Conservation (phyloP, 257 asterid genomes). For the Fraxinus americana region DNA sequence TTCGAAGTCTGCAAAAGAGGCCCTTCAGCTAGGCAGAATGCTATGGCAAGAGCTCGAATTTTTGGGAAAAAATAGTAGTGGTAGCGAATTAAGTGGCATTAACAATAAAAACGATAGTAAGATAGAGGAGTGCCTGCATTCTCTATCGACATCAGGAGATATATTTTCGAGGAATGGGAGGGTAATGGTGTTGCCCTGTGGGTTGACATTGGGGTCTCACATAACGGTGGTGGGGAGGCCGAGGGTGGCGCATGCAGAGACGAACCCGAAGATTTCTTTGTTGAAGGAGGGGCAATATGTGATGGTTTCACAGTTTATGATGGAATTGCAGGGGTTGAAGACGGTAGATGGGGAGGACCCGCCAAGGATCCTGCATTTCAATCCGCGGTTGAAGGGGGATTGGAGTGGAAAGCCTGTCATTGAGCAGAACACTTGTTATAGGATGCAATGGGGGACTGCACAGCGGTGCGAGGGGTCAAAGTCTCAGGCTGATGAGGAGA, state of each 20-base stretch:
- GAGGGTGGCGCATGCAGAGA: constrained; percentile 68
- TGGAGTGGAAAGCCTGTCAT: constrained; percentile 95
- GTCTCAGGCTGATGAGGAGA: constrained; percentile 87
- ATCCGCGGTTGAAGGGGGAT: constrained; percentile 91
- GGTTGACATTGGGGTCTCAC: constrained; percentile 82
- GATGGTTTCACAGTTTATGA: constrained; percentile 94
- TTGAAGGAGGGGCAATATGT: constrained; percentile 66
- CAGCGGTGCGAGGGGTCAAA: constrained; percentile 92
- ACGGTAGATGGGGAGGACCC: constrained; percentile 95
- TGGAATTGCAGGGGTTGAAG: constrained; percentile 91
- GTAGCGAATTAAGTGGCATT: constrained; percentile 4
- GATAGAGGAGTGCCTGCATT: constrained; percentile 61
- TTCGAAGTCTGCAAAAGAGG: constrained; percentile 63
- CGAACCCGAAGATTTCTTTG: constrained; percentile 76
- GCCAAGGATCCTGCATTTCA: constrained; percentile 83
- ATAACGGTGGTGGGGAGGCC: constrained; percentile 83
- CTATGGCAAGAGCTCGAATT: constrained; percentile 73
- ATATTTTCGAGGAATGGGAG: constrained; percentile 51
- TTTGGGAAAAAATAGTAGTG: constrained; percentile 24
- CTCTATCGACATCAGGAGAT: constrained; percentile 52
- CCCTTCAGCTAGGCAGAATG: constrained; percentile 69
- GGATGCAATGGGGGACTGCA: constrained; percentile 96
- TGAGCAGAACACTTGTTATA: constrained; percentile 90
- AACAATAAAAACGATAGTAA: constrained; percentile 16
- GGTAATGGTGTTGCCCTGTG: constrained; percentile 80